Evolutionary conservation across 345 rosid species (phyloP).

Genomic region (Carallia pectinifolia): DNA sequence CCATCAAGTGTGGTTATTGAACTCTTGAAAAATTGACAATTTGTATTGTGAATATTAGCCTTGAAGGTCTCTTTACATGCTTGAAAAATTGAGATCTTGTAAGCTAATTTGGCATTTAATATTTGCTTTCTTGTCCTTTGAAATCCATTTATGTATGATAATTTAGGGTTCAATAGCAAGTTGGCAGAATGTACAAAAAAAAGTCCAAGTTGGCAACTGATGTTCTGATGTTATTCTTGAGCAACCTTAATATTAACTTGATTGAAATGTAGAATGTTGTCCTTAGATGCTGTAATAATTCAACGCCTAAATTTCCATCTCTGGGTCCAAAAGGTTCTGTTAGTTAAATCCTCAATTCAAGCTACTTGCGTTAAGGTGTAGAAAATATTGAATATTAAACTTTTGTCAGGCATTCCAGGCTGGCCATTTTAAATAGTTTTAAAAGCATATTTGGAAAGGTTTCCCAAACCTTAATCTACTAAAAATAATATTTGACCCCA

Average conservation of each 20-base stretch:
- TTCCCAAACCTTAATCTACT: not conserved
- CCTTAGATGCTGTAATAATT: too few relatives aligned
- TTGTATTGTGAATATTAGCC: not conserved
- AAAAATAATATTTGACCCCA: not conserved
- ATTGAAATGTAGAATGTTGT: not conserved
- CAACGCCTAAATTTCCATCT: too few relatives aligned
- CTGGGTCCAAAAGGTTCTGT: not conserved
- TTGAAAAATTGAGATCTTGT: too few relatives aligned
- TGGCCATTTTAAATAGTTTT: not conserved
- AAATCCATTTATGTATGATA: too few relatives aligned
- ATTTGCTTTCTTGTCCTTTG: too few relatives aligned
- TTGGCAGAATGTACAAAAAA: too few relatives aligned
- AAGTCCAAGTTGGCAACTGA: not conserved
- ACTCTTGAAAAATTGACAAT: not conserved
- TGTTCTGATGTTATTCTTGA: not conserved
- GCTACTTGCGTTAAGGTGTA: not conserved
- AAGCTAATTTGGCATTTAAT: too few relatives aligned
- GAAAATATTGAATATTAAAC: not conserved
- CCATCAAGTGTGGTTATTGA: not conserved
- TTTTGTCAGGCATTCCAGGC: not conserved
- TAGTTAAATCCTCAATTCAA: not conserved
- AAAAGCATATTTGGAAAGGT: not conserved
- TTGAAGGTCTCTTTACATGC: too few relatives aligned
- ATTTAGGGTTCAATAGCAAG: not conserved
- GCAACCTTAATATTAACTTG: not conserved